phyloP scores from a whole-genome alignment of 345 rosid genomes.

The Raphanus sativus region DNA sequence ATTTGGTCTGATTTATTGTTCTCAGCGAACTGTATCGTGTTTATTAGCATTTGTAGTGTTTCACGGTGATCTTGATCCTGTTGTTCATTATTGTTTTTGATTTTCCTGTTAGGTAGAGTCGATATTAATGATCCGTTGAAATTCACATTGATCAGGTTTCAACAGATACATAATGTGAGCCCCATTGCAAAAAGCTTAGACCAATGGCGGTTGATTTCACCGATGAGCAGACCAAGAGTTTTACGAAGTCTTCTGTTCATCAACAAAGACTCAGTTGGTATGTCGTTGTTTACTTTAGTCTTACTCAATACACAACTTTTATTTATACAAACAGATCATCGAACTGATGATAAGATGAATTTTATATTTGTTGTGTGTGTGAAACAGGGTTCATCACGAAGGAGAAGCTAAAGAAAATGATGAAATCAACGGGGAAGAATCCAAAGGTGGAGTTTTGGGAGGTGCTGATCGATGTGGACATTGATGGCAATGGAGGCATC shows the following conservation, averaged over 20 bases:
- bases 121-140: too few species aligned
- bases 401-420: conserved; percentile 18
- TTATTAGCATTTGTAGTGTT: too few species aligned
- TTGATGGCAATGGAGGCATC: conserved; percentile 32
- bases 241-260: conserved; percentile 36
- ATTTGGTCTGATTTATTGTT: too few species aligned
- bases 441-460: conserved; percentile 27
- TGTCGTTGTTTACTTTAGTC: not conserved
- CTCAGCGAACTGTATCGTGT: too few species aligned
- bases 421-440: conserved; percentile 34
- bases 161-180: too few species aligned
- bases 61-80: too few species aligned
- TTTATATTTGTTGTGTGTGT: not conserved
- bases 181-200: not conserved
- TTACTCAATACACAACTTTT: not conserved
- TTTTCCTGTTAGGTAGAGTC: too few species aligned
- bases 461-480: conserved; percentile 36
- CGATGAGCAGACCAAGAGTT: conserved; percentile 36
- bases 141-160: too few species aligned
- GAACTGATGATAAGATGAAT: not conserved
- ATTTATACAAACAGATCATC: not conserved
- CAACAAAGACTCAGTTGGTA: conserved; percentile 36
- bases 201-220: conserved; percentile 22
- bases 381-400: conserved; percentile 6
- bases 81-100: too few species aligned